Base-by-base conservation (phyloP, 2,329 filamentous ascomycete genomes). In the Gaeumannomyces tritici region DNA sequence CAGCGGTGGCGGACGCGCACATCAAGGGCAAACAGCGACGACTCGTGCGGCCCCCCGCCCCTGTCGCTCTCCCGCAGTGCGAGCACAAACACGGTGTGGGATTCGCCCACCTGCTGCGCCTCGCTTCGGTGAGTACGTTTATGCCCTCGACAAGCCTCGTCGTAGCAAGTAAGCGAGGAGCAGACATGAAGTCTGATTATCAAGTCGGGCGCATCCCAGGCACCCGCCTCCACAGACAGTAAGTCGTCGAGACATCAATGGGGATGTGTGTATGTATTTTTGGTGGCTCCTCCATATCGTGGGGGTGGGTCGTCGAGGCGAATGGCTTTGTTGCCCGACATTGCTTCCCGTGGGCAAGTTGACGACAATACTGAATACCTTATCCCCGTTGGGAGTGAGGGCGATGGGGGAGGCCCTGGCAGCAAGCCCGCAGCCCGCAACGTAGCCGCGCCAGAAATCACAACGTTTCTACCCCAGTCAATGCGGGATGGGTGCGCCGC, bases 401-500 rank as follows among this genome's bases (percentile, higher is more conserved):
- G 42, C 4, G 55, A 29, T 63, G 62, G 67, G 62, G 63, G 67
- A 24, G 42, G 21, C 42, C 42, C 11, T 24, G 42, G 31, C 31
- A 33, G 31, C 29, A 31, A 47, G 42, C n/a, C n/a, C n/a, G n/a
- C 18, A n/a, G 42, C 42, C 42, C 42, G 42, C 42, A 51, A 24
- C 6, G 18, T 21, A 51, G 42, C 42, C 42, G 42, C 42, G 33
- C 33, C 42, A n/a, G 42, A 11, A 51, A 51, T n/a, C 42, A 5
- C 21, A n/a, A 21, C 7, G 8, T n/a, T 51, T 51, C 42, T 21
- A 51, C 42, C 21, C 42, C 42, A 2, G 18, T 51, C 21, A 68
- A 69, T 67, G 67, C 65, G 60, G 64, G 63, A 62, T 62, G 47
- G 33, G 33, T 54, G 62, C 61, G 54, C 54, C 62, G 64, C 64